Evolutionary conservation across 805 yeast genomes (phyloP), one percentile per base, ranked within the genome.

Genomic region (Candida corydali): DNA sequence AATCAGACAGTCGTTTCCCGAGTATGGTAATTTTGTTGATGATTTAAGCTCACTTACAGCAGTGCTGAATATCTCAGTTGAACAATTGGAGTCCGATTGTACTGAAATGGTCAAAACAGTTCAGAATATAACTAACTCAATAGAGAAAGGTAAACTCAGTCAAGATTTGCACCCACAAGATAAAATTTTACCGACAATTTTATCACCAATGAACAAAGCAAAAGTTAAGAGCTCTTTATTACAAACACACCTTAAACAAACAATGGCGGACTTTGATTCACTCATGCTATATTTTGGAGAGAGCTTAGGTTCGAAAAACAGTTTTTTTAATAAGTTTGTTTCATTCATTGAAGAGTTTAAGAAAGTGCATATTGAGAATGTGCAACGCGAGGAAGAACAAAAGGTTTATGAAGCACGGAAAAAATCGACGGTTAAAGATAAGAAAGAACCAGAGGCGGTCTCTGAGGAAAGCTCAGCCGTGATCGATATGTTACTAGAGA

Each of bases 261-360:
- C 91, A 0, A 60, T 80, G 38, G 65, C 73, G 29, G 86, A 82
- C 41, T 85, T 84, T 52, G 76, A 77, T 36, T 69, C 73, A 23
- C 65, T 88, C 44, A 82, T 93, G 94, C 72, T 72, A 44, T 79
- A 75, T 48, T 93, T 86, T 54, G 98, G 97, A n/a, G 98, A 93
- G 59, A 94, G 86, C 55, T 65, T 74, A 26, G 67, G 70, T 45
- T 75, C 89, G 12, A 74, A 82, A 37, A 75, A 76, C 41, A 63
- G 79, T 0, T 91, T 93, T 50, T 86, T 91, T 54, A 70, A 66
- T 42, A 86, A 86, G 55, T 84, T 93, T 59, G 73, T 83, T n/a
- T 75, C 78, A 36, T 93, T 93, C 57, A 75, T 86, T 1, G 65
- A 65, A 26, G 94, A 86, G 50, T 94, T 83, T 61, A 78, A 82